phyloP scores from a whole-genome alignment of 2,329 filamentous ascomycete genomes.

The Huntiella decipiens region DNA sequence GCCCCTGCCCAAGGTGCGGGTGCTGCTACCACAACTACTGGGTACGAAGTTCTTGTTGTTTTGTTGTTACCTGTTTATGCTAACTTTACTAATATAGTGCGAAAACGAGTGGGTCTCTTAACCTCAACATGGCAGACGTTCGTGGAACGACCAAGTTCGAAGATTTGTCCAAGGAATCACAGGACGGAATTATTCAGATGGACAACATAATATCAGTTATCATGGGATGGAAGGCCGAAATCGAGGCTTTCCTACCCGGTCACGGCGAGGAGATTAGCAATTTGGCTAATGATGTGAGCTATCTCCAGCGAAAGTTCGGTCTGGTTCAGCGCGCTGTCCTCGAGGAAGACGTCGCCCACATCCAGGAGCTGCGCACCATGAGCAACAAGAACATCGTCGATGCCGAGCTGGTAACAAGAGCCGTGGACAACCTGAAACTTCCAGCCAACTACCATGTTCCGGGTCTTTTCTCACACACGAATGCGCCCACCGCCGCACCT shows the following conservation, averaged over 20 bases:
- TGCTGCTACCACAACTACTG: background rate
- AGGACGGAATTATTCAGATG: slow-evolving; percentile 56
- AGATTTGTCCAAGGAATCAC: slow-evolving; percentile 66
- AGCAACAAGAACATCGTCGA: slow-evolving; percentile 47
- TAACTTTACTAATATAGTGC: slow-evolving; percentile 3
- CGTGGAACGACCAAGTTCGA: slow-evolving; percentile 81
- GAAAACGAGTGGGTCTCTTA: slow-evolving; percentile 39
- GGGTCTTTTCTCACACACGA: slow-evolving; percentile 21
- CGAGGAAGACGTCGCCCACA: slow-evolving; percentile 39
- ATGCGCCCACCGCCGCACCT: slow-evolving; percentile 18
- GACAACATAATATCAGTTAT: slow-evolving; percentile 67
- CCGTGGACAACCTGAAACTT: slow-evolving; percentile 55
- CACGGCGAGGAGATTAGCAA: slow-evolving; percentile 31
- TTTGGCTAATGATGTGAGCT: slow-evolving; percentile 27
- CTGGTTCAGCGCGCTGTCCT: slow-evolving; percentile 24
- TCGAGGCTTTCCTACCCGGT: slow-evolving; percentile 46
- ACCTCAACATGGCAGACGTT: slow-evolving; percentile 60
- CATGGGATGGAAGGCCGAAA: slow-evolving; percentile 58
- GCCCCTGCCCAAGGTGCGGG: slow-evolving; percentile 3
- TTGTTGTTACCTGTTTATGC: background rate
- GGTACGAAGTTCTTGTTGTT: background rate
- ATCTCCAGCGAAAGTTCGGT: slow-evolving; percentile 30
- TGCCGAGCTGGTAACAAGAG: slow-evolving; percentile 51
- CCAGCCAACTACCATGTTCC: slow-evolving; percentile 37
- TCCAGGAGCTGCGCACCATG: slow-evolving; percentile 42